Base-by-base conservation (phyloP, 495 filamentous ascomycete species). In the Haplographium delicatum region DNA sequence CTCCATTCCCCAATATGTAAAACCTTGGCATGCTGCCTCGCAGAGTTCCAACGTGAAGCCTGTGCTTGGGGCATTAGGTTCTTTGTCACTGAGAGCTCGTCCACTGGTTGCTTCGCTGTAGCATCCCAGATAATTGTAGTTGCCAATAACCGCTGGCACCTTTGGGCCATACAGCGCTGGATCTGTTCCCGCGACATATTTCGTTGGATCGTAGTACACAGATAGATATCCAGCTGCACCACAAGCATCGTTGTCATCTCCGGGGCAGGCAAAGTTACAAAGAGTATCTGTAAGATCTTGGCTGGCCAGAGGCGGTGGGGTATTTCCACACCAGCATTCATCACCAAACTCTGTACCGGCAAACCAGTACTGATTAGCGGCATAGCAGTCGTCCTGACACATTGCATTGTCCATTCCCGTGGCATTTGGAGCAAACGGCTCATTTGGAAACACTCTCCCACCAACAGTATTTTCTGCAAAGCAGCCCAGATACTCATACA, bases 61-160 rank as follows among this genome's bases (percentile, higher is more conserved):
- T 30, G n/a, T 20, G 1, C 19, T n/a, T 6, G 56, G 45, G 27
- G 35, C 35, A 0, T 24, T 47, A 0, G 46, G 41, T 8, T 18
- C 10, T 8, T 16, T 16, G 4, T 1, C 57, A 20, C n/a, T 38
- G 9, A 59, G 34, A n/a, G 51, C 45, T 25, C 56, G 30, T 7
- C 47, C 51, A 3, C 19, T 51, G 3, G 56, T 54, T 5, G 24
- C 50, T 65, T 79, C 76, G 35, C 67, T 74, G 52, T 65, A 70
- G 59, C 76, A 79, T 48, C 65, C 63, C 25, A 68, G 61, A 19
- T 70, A 64, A 9, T 27, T 51, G 41, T 73, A 78, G 7, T 61
- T 67, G 1, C 70, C 73, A 10, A 75, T 60, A 0, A 33, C 47
- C 9, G 34, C 23, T 8, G 38, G 18, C 1, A 37, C 50, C 27